Percentiles rank a stretch among this genome's conserved stretches.
phyloP scores from a whole-genome alignment of 805 yeast genomes.

The Sungouiozyma intestinalis region DNA sequence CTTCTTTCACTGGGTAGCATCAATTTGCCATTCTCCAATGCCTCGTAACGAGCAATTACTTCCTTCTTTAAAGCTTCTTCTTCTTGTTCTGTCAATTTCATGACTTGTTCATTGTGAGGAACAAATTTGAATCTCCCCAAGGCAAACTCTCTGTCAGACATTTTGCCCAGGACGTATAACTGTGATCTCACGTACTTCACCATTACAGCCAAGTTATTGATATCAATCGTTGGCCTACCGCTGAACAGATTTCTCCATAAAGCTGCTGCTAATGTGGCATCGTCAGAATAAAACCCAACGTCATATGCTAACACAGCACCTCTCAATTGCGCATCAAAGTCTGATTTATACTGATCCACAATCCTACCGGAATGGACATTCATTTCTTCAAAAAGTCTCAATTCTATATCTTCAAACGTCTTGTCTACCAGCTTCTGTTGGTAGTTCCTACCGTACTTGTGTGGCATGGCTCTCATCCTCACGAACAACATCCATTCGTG shows the following conservation, averaged over 20 bases:
- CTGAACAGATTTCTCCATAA: conserved; percentile 87
- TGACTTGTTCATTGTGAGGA: conserved; percentile 70
- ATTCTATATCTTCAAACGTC: conserved; percentile 81
- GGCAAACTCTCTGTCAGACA: conserved; percentile 88
- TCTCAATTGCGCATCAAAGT: conserved; percentile 79
- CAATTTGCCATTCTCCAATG: conserved; percentile 33
- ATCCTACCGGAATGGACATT: conserved; percentile 72
- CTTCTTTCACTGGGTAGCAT: conserved; percentile 54
- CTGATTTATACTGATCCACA: conserved; percentile 78
- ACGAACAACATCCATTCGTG: conserved; percentile 92
- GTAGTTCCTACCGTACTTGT: conserved; percentile 75
- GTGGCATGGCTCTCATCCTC: conserved; percentile 94
- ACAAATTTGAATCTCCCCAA: conserved; percentile 80
- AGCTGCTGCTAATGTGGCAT: conserved; percentile 66
- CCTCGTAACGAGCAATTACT: conserved; percentile 45
- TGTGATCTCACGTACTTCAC: conserved; percentile 88
- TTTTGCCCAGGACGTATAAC: conserved; percentile 71
- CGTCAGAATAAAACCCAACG: conserved; percentile 78
- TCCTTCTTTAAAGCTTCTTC: conserved; percentile 41
- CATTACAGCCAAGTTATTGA: conserved; percentile 74
- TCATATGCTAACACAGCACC: conserved; percentile 88
- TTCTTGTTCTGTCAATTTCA: conserved; percentile 57
- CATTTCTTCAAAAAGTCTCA: conserved; percentile 75
- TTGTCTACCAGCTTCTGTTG: conserved; percentile 88
- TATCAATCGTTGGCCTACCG: conserved; percentile 71